Evolutionary conservation across 192 early-diverging fungal species (phyloP), one percentile per base, ranked within the genome.

Genomic region (Oehlia diaphana): DNA sequence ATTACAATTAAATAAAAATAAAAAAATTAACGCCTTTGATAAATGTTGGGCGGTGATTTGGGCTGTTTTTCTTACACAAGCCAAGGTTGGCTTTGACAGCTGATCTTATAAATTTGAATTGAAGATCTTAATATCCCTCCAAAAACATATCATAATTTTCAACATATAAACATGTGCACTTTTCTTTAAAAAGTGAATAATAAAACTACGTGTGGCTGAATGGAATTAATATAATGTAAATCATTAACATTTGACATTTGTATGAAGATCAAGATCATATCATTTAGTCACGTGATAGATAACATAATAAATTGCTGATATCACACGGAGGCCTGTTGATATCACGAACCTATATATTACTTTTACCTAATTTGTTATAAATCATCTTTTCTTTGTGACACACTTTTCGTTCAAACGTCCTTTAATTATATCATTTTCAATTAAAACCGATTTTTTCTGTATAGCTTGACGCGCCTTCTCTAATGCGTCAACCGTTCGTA

Each of bases 401-500:
- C 53, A 7, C 5, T 58, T 58, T 58, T 6, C 53, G 16, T 58
- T 58, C 21, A 19, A 58, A 21, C 6, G 53, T 47, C 44, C 44
- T 47, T 47, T 47, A 12, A 47, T 47, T 47, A 47, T 47, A 47
- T 47, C 53, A 58, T 58, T 21, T 19, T 58, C 53, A 21, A 58
- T 58, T n/a, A 58, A 58, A 21, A 58, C 6, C 4, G 53, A 19
- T 21, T 58, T 58, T 7, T 58, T 58, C 53, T 58, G 53, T 58
- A 47, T 47, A 47, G 44, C 44, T 47, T 21, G 53, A 58, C 77
- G 63, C 33, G 66, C 77, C 35, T 47, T 66, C 28, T 78, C 77
- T 19, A 78, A 69, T n/a, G 65, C 77, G 16, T 85, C 87, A 63
- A 86, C 87, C 0, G 79, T 84, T 80, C 86, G 87, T 81, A 93